phyloP scores from a whole-genome alignment of 306 rosid species.

The Cucurbita moschata region DNA sequence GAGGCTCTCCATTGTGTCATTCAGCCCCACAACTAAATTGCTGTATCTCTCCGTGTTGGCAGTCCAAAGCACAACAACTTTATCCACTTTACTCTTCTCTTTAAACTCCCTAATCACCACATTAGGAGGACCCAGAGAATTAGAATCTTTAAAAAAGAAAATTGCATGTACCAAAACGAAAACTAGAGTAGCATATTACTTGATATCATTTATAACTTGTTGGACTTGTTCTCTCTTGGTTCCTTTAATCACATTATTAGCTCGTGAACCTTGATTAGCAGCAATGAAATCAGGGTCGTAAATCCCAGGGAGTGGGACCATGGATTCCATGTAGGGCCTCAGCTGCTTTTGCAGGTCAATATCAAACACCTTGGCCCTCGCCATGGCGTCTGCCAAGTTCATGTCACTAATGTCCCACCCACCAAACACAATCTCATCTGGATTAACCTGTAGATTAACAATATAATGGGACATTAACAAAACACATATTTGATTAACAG shows the following conservation, averaged over 20 bases:
- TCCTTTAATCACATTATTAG: constrained; percentile 79
- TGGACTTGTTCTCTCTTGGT: constrained; percentile 76
- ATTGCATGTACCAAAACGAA: not conserved
- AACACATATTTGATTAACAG: not conserved
- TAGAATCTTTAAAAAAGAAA: not conserved
- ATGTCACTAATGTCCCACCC: constrained; percentile 95
- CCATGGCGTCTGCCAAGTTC: constrained; percentile 96
- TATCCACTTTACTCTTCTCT: constrained; percentile 71
- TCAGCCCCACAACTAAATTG: constrained; percentile 61
- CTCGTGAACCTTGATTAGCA: constrained; percentile 83
- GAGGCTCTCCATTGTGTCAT: constrained; percentile 68
- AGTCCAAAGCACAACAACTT: constrained; percentile 93
- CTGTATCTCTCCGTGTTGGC: constrained; percentile 98
- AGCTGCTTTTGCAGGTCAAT: constrained; percentile 93
- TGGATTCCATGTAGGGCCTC: constrained; percentile 92
- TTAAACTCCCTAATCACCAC: constrained; percentile 54
- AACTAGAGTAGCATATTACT: constrained; percentile 18
- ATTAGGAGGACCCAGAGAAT: not conserved
- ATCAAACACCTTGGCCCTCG: constrained; percentile 82
- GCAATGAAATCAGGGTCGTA: constrained; percentile 91
- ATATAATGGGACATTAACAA: not conserved
- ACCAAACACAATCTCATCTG: constrained; percentile 88
- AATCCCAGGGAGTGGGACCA: constrained; percentile 95
- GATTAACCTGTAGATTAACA: constrained; percentile 57
- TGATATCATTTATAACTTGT: constrained; percentile 61